Evolutionary conservation across 768 basidiomycete species (phyloP), one percentile per base, ranked within the genome.

Genomic region (Calocybe cyanea): DNA sequence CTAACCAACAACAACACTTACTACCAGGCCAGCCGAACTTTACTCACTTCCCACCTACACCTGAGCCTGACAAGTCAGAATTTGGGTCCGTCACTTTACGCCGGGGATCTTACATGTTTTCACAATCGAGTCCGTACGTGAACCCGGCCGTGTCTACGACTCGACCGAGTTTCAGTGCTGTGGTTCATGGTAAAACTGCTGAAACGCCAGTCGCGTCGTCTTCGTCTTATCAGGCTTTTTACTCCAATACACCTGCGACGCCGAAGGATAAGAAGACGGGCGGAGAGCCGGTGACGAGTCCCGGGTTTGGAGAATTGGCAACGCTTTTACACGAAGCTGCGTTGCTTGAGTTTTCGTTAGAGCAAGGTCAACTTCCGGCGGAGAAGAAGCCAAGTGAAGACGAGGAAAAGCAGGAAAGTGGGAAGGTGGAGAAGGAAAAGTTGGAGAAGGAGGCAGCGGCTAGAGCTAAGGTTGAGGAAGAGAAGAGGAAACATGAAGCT

Each of bases 271-370:
- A 50, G 44, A 61, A 54, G 42, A 42, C 51, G 6, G 11, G 25
- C 18, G 53, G 62, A 23, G 67, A 74, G 49, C 50, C 64, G 5
- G 69, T 74, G 2, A 17, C 67, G 19, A 81, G 70, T 55, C 77
- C 78, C 24, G 76, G 72, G 6, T 63, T 52, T 24, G 74, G 73
- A 2, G 83, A 85, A 37, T 57, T 86, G 45, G 70, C 76, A 3
- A 60, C 67, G 24, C 62, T 86, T 38, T 56, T 85, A 20, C 74
- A 77, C 35, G 77, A 82, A 41, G 78, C 83, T 6, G 77, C 81
- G 23, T 54, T 77, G 43, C 58, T 85, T 38, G 83, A 85, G 64
- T 58, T 71, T 56, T 69, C 69, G 45, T 63, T 86, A 32, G 70
- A 69, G 34, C 66, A 67, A 21, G 80, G 80, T 3, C 72, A 73